Base-by-base conservation (phyloP, 2,329 filamentous ascomycete genomes). In the Endoconidiophora laricicola region DNA sequence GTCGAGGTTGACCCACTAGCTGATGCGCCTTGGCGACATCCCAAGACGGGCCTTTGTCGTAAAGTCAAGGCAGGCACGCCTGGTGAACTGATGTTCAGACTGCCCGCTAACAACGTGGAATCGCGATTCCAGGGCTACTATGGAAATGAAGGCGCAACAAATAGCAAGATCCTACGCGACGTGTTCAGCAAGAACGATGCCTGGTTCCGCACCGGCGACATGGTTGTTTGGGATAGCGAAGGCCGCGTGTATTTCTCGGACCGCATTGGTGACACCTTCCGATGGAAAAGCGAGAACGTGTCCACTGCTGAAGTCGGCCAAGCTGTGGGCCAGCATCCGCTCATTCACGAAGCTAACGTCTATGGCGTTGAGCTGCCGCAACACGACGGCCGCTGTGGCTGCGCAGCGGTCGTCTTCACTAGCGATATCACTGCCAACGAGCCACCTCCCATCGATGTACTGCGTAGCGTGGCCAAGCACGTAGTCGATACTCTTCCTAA, bases 141-240 rank as follows among this genome's bases (percentile, higher is more conserved):
- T 63, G 77, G 79, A 53, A 86, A 93, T 61, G 62, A 71, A 12
- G 71, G 73, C 29, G 85, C 86, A 0, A 85, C 81, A 0, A 66
- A 77, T 38, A 71, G 75, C 55, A 94, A 94, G 65, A 73, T 94
- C 44, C 62, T 91, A 54, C 74, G 81, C 3, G 69, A 82, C 57
- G 83, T 91, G 2, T 76, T 91, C 55, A 67, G 65, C 52, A 81
- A 81, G 58, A 86, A 83, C 12, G 87, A 94, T 59, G 80, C 78
- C 0, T 94, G 78, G 70, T 93, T 87, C 69, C 78, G 86, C 22
- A 82, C 84, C 0, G 87, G 87, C n/a, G 87, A 94, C 58, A 72
- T 91, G 16, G 66, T 91, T 29, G 72, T 79, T n/a, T 75, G 73
- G 66, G 82, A 87, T 55, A 52, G 55, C 1, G 79, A 91, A 52